A percentile compares a stretch with the other conserved stretches of the same genome.
phyloP scores from a whole-genome alignment of 164 flowering plant species.

The Stephania yunnanensis region DNA sequence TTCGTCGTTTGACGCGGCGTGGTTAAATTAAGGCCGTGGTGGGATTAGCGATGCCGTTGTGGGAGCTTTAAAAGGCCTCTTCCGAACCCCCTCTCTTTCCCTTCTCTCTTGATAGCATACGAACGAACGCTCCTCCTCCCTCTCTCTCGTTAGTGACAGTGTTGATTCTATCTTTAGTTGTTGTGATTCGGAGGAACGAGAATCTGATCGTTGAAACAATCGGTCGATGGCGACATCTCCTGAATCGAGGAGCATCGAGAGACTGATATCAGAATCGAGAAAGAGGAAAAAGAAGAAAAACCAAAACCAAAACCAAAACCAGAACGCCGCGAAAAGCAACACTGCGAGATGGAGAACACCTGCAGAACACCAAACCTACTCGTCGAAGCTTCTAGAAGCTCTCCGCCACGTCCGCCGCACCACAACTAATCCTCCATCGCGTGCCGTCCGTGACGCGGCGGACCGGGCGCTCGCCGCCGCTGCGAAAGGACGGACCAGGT shows the following conservation, averaged over 20 bases:
- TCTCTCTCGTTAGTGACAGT: too few species aligned
- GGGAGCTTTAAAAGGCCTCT: too few species aligned
- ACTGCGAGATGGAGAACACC: conserved; percentile 32
- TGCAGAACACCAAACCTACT: conserved; percentile 44
- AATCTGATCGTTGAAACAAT: not conserved
- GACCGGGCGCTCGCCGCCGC: conserved; percentile 56
- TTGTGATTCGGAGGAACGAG: not conserved
- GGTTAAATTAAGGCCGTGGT: too few species aligned
- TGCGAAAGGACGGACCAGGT: conserved; percentile 59
- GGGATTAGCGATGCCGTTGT: too few species aligned
- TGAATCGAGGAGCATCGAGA: conserved; percentile 2
- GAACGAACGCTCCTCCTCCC: too few species aligned
- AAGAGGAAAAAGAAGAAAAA: conserved; percentile 18
- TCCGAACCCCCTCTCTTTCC: too few species aligned
- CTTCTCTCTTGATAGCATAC: too few species aligned
- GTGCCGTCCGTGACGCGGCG: conserved; percentile 62
- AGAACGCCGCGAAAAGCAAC: not conserved
- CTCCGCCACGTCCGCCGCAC: conserved; percentile 33
- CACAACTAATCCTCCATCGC: conserved; percentile 25
- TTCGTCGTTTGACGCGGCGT: not conserved
- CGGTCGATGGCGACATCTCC: conserved; percentile 13
- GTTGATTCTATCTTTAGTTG: too few species aligned
- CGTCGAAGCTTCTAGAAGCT: conserved; percentile 58
- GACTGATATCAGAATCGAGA: conserved; percentile 13
- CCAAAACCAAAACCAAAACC: not conserved